A percentile compares a stretch with the other conserved stretches of the same genome.
Evolutionary conservation across 2,329 filamentous ascomycete species (phyloP).

Genomic region (Drechmeria coniospora): DNA sequence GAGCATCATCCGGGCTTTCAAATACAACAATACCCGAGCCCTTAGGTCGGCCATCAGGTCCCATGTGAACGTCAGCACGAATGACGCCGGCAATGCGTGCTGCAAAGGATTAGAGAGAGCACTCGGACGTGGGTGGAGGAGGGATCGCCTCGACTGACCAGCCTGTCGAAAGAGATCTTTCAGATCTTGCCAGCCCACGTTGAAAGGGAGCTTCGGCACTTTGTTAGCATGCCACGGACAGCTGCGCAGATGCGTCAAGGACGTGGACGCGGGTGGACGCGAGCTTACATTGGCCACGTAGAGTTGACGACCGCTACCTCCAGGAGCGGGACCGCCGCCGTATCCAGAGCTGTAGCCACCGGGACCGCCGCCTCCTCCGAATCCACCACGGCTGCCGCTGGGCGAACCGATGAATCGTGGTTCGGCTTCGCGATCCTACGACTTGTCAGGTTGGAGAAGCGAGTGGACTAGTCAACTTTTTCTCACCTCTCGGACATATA

Average conservation of each 20-base stretch:
- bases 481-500: constrained; percentile 92
- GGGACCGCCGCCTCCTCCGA: constrained; percentile 34
- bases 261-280: constrained; percentile 30
- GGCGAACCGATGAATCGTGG: constrained; percentile 80
- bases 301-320: constrained; percentile 63
- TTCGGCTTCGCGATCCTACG: constrained; percentile 89
- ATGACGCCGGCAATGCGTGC: constrained; percentile 62
- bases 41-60: constrained; percentile 85
- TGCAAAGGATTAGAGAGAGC: constrained; percentile 6
- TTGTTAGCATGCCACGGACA: not conserved
- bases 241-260: too few relatives aligned
- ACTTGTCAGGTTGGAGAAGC: constrained; percentile 2
- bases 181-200: constrained; percentile 95
- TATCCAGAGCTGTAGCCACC: constrained; percentile 43
- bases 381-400: constrained; percentile 45
- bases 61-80: constrained; percentile 86
- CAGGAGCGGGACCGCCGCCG: constrained; percentile 31
- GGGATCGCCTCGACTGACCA: constrained; percentile 46
- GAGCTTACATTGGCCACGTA: constrained; percentile 97
- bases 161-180: constrained; percentile 98
- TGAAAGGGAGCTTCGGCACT: constrained; percentile 69
- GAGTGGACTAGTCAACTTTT: constrained; percentile 5
- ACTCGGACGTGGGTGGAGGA: constrained; percentile 4
- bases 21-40: constrained; percentile 96
- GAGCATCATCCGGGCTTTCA: constrained; percentile 85